Evolutionary conservation across 257 asterid genomes (phyloP).

Genomic region (Forsythia viridissima): DNA sequence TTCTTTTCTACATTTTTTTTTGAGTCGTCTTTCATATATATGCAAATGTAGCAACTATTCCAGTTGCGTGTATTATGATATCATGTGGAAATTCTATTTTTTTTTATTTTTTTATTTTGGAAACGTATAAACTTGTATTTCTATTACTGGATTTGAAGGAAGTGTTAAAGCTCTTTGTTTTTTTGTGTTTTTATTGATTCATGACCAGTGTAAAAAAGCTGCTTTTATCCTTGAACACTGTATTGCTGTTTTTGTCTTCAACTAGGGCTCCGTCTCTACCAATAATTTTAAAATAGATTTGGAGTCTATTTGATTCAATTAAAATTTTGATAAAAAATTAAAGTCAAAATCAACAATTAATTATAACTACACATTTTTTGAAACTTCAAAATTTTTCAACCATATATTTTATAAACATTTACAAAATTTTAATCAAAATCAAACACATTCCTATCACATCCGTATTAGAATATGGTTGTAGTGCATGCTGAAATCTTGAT

Average conservation of each 20-base stretch:
- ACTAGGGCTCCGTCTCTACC: neutral
- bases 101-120: constrained; percentile 8
- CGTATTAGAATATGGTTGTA: too few species aligned
- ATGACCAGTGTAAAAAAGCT: constrained; percentile 9
- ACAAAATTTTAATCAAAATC: too few species aligned
- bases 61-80: constrained; percentile 47
- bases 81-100: constrained; percentile 17
- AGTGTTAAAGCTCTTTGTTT: constrained; percentile 16
- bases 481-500: neutral
- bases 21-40: constrained; percentile 23
- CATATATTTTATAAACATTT: too few species aligned
- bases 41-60: constrained; percentile 53
- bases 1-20: constrained; percentile 4
- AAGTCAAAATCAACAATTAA: too few species aligned
- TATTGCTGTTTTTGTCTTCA: neutral
- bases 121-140: constrained; percentile 21
- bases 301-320: too few species aligned
- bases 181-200: neutral
- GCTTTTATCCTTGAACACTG: neutral
- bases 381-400: too few species aligned
- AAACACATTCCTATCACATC: too few species aligned
- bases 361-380: too few species aligned
- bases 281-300: too few species aligned
- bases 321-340: too few species aligned
- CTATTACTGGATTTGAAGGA: constrained; percentile 26